Conservation (phyloP, 2,329 filamentous ascomycete species). For the Harringtonia lauricola region DNA sequence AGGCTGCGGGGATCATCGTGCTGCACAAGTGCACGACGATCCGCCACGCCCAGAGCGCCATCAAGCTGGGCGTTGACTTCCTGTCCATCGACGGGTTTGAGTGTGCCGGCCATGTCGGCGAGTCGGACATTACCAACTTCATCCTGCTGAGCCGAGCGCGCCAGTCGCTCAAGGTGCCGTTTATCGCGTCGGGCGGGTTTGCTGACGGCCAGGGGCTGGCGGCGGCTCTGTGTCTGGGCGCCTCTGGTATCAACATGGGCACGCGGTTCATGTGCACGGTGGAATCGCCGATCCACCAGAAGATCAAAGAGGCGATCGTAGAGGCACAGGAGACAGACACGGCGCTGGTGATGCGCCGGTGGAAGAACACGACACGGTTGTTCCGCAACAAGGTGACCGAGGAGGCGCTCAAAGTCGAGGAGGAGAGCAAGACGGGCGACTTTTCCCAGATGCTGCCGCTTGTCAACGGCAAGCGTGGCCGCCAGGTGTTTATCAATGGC, state of each 20-base stretch:
- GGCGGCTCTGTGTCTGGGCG: conserved; percentile 79
- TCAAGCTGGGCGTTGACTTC: conserved; percentile 94
- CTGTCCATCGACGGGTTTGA: conserved; percentile 96
- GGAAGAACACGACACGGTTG: conserved; percentile 84
- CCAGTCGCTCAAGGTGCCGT: conserved; percentile 74
- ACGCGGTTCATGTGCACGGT: conserved; percentile 95
- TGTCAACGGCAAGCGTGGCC: conserved; percentile 82
- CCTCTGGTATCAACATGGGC: conserved; percentile 96
- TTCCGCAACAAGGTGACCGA: conserved; percentile 84
- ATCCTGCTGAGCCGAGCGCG: conserved; percentile 77
- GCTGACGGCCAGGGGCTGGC: conserved; percentile 90
- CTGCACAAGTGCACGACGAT: conserved; percentile 98
- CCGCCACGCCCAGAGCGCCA: conserved; percentile 78
- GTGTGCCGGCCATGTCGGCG: conserved; percentile 83
- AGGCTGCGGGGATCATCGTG: conserved; percentile 65
- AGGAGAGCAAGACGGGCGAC: conserved; percentile 70
- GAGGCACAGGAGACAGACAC: conserved; percentile 84
- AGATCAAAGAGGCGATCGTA: conserved; percentile 91
- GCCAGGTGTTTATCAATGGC: conserved; percentile 84
- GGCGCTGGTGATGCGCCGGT: conserved; percentile 73
- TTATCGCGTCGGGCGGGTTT: conserved; percentile 93
- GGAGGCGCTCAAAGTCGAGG: conserved; percentile 73
- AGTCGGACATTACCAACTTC: conserved; percentile 82
- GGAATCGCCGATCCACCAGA: conserved; percentile 83
- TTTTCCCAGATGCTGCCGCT: conserved; percentile 80